phyloP scores from a whole-genome alignment of 2,329 filamentous ascomycete genomes.

The Penicillium sp. region DNA sequence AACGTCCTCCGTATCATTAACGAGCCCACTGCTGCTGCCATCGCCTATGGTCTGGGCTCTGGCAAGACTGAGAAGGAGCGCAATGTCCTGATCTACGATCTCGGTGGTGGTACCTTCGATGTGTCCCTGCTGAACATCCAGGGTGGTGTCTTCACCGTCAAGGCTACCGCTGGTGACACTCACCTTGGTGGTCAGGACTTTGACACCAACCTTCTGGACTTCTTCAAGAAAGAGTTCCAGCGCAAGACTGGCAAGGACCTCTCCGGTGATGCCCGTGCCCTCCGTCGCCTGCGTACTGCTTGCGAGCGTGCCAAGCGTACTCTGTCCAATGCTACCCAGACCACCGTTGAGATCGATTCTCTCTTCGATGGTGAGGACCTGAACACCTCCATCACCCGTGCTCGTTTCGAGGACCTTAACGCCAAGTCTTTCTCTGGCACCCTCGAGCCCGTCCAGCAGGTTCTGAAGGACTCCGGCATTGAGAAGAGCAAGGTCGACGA shows the following conservation, averaged over 20 bases:
- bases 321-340: constrained; percentile 93
- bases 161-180: constrained; percentile 96
- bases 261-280: constrained; percentile 78
- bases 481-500: constrained; percentile 93
- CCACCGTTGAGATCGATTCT: constrained; percentile 97
- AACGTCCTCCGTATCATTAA: constrained; percentile 99
- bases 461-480: constrained; percentile 84
- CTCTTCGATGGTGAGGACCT: constrained; percentile 98
- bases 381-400: constrained; percentile 94
- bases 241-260: constrained; percentile 77
- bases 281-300: constrained; percentile 92
- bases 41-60: constrained; percentile 93
- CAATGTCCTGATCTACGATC: constrained; percentile 99
- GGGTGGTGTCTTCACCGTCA: constrained; percentile 98
- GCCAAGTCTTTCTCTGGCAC: constrained; percentile 91
- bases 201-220: constrained; percentile 89
- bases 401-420: constrained; percentile 98
- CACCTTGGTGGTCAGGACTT: constrained; percentile 96
- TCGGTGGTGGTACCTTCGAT: constrained; percentile 99
- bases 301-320: constrained; percentile 99
- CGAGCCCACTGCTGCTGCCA: constrained; percentile 96
- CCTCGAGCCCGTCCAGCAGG: constrained; percentile 90
- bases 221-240: constrained; percentile 94
- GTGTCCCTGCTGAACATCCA: constrained; percentile 98
- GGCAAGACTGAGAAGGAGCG: constrained; percentile 97